Conservation (phyloP, 2,329 filamentous ascomycete genomes). For the Calonectria hawksworthii region DNA sequence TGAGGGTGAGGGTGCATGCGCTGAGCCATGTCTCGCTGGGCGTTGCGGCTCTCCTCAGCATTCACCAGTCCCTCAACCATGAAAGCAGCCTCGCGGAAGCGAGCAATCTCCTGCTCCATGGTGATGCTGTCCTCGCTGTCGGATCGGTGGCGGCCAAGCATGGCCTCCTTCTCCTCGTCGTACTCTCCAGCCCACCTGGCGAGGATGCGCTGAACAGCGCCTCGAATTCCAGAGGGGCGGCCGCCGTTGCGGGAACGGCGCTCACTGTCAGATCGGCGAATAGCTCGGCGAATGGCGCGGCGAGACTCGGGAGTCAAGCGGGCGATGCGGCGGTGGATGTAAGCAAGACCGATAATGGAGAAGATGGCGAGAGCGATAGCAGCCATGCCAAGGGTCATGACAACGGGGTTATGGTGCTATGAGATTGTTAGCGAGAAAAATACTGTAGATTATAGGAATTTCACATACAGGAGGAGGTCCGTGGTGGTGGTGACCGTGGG, state of each 20-base stretch:
- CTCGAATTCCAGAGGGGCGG: conserved; percentile 43
- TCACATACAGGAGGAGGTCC: conserved; percentile 35
- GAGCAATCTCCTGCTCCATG: conserved; percentile 64
- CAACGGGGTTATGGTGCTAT: conserved; percentile 29
- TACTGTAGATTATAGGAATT: neutral
- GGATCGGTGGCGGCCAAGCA: conserved; percentile 33
- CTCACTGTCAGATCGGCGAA: conserved; percentile 43
- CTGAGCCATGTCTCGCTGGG: conserved; percentile 9
- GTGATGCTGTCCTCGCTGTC: conserved; percentile 45
- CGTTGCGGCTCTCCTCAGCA: conserved; percentile 55
- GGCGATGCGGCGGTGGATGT: conserved; percentile 40
- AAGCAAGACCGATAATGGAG: conserved; percentile 41
- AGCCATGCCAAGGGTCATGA: conserved; percentile 44
- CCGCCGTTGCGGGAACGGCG: conserved; percentile 44
- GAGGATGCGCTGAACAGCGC: conserved; percentile 49
- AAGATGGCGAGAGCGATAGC: conserved; percentile 44
- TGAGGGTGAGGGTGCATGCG: conserved; percentile 13
- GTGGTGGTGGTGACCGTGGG: conserved; percentile 28
- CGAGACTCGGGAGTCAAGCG: conserved; percentile 36
- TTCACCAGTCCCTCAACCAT: conserved; percentile 62
- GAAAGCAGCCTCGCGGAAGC: conserved; percentile 61
- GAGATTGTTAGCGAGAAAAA: conserved; percentile 26
- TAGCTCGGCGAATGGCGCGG: conserved; percentile 42
- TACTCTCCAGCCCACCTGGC: conserved; percentile 42
- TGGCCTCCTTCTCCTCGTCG: conserved; percentile 41